These are phyloP conservation scores for Sporisorium scitamineum DNA, from an alignment of 1,284 basidiomycete species.

Conservation along the genomic window DNA sequence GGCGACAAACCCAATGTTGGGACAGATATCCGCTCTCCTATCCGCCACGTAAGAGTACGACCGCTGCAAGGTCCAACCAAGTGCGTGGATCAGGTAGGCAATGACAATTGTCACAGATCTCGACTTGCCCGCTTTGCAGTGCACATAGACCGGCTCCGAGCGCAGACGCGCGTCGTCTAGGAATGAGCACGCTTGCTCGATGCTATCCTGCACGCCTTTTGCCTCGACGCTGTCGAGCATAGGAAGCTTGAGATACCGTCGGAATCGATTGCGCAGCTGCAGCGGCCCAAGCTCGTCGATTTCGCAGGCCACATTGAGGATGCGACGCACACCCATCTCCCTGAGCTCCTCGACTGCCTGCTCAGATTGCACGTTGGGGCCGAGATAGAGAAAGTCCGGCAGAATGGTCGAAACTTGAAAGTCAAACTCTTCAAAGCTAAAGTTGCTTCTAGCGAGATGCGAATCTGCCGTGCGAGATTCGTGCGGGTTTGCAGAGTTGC, in stretches of 20 bases:
- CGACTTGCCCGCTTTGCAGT: constrained; percentile 96
- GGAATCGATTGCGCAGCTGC: constrained; percentile 72
- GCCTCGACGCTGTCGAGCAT: constrained; percentile 97
- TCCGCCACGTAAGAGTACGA: constrained; percentile 92
- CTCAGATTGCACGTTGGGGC: constrained; percentile 82
- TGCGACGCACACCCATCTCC: constrained; percentile 82
- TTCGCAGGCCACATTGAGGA: constrained; percentile 90
- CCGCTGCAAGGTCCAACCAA: constrained; percentile 91
- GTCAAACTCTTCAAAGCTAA: constrained; percentile 16
- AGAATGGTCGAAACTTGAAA: constrained; percentile 74
- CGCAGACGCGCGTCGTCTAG: constrained; percentile 90
- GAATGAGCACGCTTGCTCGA: constrained; percentile 85
- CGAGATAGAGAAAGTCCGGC: constrained; percentile 88
- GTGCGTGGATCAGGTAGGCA: constrained; percentile 95
- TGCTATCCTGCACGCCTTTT: constrained; percentile 83
- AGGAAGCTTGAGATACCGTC: constrained; percentile 84
- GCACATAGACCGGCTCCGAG: constrained; percentile 89
- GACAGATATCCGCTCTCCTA: constrained; percentile 89
- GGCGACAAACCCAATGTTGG: constrained; percentile 96
- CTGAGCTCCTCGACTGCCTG: constrained; percentile 82
- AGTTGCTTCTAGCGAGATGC: constrained; percentile 10
- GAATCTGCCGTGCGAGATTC: background rate
- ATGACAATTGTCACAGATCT: constrained; percentile 96
- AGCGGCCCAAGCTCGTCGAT: constrained; percentile 54
- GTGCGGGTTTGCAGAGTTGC: background rate